Percentiles rank a stretch among this genome's conserved stretches.
phyloP scores from a whole-genome alignment of 1,284 basidiomycete genomes.

The Boletus mariae region DNA sequence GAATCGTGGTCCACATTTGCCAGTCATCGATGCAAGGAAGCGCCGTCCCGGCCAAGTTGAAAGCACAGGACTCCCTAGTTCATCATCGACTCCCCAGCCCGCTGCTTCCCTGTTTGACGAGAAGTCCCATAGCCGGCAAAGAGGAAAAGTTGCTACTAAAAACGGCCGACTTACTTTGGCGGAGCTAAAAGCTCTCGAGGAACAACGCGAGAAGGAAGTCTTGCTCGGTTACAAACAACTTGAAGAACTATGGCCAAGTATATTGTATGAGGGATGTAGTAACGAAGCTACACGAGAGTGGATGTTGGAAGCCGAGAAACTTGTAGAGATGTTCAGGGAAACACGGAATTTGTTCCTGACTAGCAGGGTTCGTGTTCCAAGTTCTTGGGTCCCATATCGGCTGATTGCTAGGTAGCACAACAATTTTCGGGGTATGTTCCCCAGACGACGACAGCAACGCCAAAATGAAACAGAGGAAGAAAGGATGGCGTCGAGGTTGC shows the following conservation, averaged over 20 bases:
- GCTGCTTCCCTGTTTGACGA: slow-evolving; percentile 57
- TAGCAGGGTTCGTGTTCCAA: slow-evolving; percentile 51
- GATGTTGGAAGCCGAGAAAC: slow-evolving; percentile 78
- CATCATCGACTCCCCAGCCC: slow-evolving; percentile 21
- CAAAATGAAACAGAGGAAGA: slow-evolving; percentile 65
- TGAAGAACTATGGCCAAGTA: slow-evolving; percentile 44
- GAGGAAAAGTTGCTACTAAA: slow-evolving; percentile 31
- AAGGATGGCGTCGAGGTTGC: slow-evolving; percentile 69
- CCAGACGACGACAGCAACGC: slow-evolving; percentile 39
- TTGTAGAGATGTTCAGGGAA: slow-evolving; percentile 85
- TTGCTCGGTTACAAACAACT: slow-evolving; percentile 46
- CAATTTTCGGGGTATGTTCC: slow-evolving; percentile 67
- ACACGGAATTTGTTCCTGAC: slow-evolving; percentile 80
- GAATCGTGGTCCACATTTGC: neutral
- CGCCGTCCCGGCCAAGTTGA: slow-evolving; percentile 37
- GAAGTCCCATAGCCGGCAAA: slow-evolving; percentile 34
- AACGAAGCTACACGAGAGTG: slow-evolving; percentile 59
- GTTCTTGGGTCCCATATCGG: neutral
- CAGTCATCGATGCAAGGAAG: slow-evolving; percentile 45
- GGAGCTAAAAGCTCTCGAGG: slow-evolving; percentile 59
- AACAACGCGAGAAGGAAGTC: slow-evolving; percentile 58
- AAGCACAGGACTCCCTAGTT: slow-evolving; percentile 21
- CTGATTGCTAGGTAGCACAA: slow-evolving; percentile 34
- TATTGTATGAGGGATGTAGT: slow-evolving; percentile 31
- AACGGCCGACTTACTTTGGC: slow-evolving; percentile 47